Conservation (phyloP, 2,329 filamentous ascomycete species). For the Aureobasidium sp. region DNA sequence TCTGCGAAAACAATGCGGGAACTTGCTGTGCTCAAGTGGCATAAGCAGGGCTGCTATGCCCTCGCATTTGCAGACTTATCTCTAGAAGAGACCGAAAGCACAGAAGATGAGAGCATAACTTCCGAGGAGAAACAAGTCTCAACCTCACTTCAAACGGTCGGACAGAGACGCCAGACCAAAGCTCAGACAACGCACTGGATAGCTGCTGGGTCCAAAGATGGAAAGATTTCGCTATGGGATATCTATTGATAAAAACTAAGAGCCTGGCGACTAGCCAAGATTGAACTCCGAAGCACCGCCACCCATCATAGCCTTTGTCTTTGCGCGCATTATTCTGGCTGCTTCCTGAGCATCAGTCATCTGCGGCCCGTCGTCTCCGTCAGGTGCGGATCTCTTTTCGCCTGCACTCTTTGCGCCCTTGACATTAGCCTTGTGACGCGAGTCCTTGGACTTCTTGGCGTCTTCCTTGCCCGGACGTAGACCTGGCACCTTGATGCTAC, state of each 20-base stretch:
- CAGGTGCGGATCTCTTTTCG: constrained; percentile 23
- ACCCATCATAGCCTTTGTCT: constrained; percentile 42
- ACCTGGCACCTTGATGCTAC: constrained; percentile 58
- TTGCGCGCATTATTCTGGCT: constrained; percentile 47
- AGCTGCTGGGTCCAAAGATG: constrained; percentile 86
- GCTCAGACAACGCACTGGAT: constrained; percentile 77
- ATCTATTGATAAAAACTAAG: constrained; percentile 52
- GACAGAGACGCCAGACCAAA: constrained; percentile 55
- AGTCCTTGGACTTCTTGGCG: constrained; percentile 40
- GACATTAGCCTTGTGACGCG: constrained; percentile 29
- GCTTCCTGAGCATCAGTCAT: constrained; percentile 39
- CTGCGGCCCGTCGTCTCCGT: constrained; percentile 23
- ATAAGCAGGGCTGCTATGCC: constrained; percentile 79
- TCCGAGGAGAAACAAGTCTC: neutral
- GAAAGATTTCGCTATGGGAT: constrained; percentile 92
- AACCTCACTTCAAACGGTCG: neutral
- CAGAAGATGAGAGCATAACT: neutral
- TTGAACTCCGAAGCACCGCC: constrained; percentile 52
- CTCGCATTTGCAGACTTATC: constrained; percentile 58
- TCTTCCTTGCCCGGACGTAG: constrained; percentile 44
- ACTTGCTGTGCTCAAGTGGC: constrained; percentile 90
- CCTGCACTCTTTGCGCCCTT: constrained; percentile 26
- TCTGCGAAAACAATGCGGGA: constrained; percentile 74
- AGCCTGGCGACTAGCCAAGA: constrained; percentile 37
- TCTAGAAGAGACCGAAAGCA: neutral